Base-by-base conservation (phyloP, 768 basidiomycete genomes). In the Lyophyllum semitale region DNA sequence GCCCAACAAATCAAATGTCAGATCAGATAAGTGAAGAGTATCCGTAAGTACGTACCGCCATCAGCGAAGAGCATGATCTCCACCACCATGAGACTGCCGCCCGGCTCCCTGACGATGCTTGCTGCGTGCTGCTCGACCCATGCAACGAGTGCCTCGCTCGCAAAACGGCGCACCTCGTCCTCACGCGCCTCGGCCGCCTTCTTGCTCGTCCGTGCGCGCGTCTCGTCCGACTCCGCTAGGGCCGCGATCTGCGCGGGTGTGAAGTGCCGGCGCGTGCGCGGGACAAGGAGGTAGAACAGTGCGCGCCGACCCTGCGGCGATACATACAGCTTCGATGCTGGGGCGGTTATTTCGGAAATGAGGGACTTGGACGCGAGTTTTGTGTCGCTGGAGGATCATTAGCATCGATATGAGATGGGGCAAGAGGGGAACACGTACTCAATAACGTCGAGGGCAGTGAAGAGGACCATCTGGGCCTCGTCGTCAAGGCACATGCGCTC, bases 401-500 rank as follows among this genome's bases (percentile, higher is more conserved):
- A 55, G 54, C 45, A 23, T 38, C 12, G 27, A n/a, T 33, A 27
- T 12, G 29, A 54, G 18, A 7, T 17, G 33, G 17, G 22, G 40
- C 13, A 38, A 17, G 29, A 15, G 49, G 13, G n/a, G 33, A 47
- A 35, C 4, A 75, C 84, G 37, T 69, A 95, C 93, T 98, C 95
- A 51, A 91, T 88, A 37, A 90, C 83, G 66, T 98, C 95, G 11
- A 96, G 77, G 6, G 91, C 91, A 0, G 93, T 93, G 73, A 95
- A 96, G 3, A 97, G 71, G 1, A 95, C 92, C 22, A 91, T 74
- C 63, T 95, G 93, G 0, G 95, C 95, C 59, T 97, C 93, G 42
- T 93, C 91, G 61, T 95, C 92, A 38, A 82, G 77, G 63, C 89
- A 91, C 83, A 97, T 93, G 2, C 89, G 86, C 66, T 90, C 88